Conservation (phyloP, 1,284 basidiomycete species). For the Takashimella tepidaria region DNA sequence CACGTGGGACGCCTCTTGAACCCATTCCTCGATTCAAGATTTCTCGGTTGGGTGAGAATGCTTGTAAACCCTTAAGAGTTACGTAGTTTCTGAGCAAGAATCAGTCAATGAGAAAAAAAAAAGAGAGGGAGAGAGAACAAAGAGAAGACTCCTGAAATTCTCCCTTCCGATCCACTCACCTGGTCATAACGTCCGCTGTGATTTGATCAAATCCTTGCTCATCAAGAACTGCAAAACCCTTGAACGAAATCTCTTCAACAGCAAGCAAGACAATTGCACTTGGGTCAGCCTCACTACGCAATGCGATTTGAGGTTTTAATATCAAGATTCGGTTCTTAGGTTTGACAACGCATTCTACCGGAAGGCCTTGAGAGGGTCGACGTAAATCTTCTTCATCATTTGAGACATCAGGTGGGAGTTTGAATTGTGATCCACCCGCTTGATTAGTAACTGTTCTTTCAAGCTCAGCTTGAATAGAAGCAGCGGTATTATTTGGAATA, state of each 20-base stretch:
- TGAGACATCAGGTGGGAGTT: constrained; percentile 15
- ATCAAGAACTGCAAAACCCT: constrained; percentile 78
- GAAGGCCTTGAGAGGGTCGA: constrained; percentile 28
- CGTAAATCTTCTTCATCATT: constrained; percentile 12
- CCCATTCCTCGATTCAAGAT: constrained; percentile 22
- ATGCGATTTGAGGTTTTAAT: constrained; percentile 84
- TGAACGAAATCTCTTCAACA: constrained; percentile 74
- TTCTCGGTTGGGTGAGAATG: constrained; percentile 66
- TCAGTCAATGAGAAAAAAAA: no score
- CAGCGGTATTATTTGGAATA: constrained; percentile 3
- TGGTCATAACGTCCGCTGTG: constrained; percentile 77
- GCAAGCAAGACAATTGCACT: constrained; percentile 71
- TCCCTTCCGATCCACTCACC: constrained; percentile 53
- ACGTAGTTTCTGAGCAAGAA: constrained; percentile 60
- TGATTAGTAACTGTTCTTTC: constrained; percentile 18
- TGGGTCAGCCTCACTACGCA: constrained; percentile 61
- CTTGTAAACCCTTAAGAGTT: constrained; percentile 73
- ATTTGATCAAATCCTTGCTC: constrained; percentile 71
- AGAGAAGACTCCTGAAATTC: no score
- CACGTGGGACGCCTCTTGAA: constrained; percentile 31
- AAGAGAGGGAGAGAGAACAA: no score
- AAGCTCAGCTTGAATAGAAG: constrained; percentile 17
- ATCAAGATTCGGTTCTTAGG: constrained; percentile 75
- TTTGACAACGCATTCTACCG: constrained; percentile 45
- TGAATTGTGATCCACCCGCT: constrained; percentile 15